Evolutionary conservation across 2,329 filamentous ascomycete genomes (phyloP).

Genomic region (Pseudocercospora vitis): DNA sequence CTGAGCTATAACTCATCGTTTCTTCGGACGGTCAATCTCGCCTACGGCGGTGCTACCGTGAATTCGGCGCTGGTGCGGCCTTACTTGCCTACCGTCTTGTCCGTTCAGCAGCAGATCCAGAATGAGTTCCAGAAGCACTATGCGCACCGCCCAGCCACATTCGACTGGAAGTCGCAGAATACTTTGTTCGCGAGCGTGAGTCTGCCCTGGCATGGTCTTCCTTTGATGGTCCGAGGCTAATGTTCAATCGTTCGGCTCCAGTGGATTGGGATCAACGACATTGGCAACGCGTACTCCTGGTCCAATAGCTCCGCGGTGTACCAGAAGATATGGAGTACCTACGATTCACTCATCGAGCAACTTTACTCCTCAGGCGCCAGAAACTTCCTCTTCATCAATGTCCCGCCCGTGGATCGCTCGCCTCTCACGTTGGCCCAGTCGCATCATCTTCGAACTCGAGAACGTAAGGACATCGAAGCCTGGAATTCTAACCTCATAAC

Average conservation of each 20-base stretch:
- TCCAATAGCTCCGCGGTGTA: constrained; percentile 38
- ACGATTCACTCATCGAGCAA: constrained; percentile 34
- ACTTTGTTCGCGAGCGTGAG: constrained; percentile 36
- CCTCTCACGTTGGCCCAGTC: constrained; percentile 21
- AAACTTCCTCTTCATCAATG: constrained; percentile 52
- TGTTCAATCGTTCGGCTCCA: constrained; percentile 8
- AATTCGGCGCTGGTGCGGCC: constrained; percentile 53
- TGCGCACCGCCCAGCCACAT: constrained; percentile 11
- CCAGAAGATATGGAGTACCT: constrained; percentile 41
- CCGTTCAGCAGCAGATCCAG: constrained; percentile 54
- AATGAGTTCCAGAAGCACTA: constrained; percentile 46
- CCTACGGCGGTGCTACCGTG: constrained; percentile 49
- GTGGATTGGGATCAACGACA: constrained; percentile 58
- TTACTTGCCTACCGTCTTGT: constrained; percentile 51
- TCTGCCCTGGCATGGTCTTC: neutral
- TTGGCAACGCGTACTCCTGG: constrained; percentile 51
- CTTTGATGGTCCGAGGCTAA: neutral
- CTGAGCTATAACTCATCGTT: constrained; percentile 47
- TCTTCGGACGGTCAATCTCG: constrained; percentile 54
- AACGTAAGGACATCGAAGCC: constrained; percentile 44
- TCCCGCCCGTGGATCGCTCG: constrained; percentile 50
- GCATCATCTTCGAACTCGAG: constrained; percentile 30
- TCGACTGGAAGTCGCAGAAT: constrained; percentile 46
- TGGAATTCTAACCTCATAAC: constrained; percentile 53
- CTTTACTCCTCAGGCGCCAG: constrained; percentile 50